Evolutionary conservation across 352 stramenopile species (phyloP).

Genomic region (Globisporangium solare): DNA sequence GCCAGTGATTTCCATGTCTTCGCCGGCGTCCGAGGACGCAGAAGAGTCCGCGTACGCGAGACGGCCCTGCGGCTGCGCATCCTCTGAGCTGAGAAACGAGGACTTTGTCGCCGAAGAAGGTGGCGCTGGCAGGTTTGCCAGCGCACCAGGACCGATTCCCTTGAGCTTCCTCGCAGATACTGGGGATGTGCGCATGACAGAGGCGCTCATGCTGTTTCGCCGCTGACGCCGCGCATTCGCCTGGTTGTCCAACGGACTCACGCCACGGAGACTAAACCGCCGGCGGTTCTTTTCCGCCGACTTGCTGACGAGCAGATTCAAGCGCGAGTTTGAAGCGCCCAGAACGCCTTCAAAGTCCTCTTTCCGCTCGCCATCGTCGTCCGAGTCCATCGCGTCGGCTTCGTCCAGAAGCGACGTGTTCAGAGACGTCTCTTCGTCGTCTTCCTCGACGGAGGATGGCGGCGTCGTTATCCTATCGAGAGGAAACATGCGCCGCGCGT

Average conservation of each 20-base stretch:
- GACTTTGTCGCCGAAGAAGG: slow-evolving; percentile 21
- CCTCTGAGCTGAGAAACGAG: slow-evolving; percentile 38
- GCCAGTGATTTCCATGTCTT: slow-evolving; percentile 87
- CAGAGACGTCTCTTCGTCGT: slow-evolving; percentile 73
- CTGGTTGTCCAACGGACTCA: slow-evolving; percentile 77
- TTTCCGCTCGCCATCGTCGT: slow-evolving; percentile 33
- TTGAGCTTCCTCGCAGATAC: slow-evolving; percentile 15
- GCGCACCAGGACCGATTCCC: slow-evolving; percentile 11
- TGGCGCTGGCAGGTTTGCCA: slow-evolving; percentile 3
- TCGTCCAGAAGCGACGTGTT: slow-evolving; percentile 84
- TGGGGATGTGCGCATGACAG: slow-evolving; percentile 7
- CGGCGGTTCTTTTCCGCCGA: slow-evolving; percentile 32
- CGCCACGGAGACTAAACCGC: slow-evolving; percentile 61
- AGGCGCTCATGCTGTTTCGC: slow-evolving; percentile 30
- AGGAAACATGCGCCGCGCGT: slow-evolving; percentile 61
- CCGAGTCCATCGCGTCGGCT: slow-evolving; percentile 47
- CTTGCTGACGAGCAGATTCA: slow-evolving; percentile 24
- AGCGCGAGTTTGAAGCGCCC: slow-evolving; percentile 17
- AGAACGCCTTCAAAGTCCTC: slow-evolving; percentile 10
- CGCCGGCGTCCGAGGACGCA: slow-evolving; percentile 65
- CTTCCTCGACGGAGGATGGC: slow-evolving; percentile 28
- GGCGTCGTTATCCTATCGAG: slow-evolving; percentile 30
- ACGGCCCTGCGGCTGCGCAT: slow-evolving; percentile 20
- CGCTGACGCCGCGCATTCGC: slow-evolving; percentile 53
- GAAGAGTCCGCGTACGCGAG: slow-evolving; percentile 71